Evolutionary conservation across 805 yeast genomes (phyloP), one percentile per base, ranked within the genome.

Genomic region (Wickerhamomyces hampshirensis): DNA sequence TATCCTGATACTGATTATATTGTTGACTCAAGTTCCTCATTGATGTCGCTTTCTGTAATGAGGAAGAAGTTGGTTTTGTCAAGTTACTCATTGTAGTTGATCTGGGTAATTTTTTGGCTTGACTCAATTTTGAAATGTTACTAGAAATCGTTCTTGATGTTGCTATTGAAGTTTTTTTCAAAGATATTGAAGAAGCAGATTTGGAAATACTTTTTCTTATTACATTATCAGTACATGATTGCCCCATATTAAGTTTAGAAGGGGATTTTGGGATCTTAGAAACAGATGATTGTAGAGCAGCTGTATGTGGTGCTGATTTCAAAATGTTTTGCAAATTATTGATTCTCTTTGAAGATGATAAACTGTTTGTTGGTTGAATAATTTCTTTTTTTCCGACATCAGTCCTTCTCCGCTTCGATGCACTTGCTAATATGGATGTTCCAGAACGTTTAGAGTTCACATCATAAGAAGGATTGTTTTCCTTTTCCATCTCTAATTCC

Each of bases 371-470:
- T n/a, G 37, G 34, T 13, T 18, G 32, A 9, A 27, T 31, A 10
- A 45, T 31, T 23, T 42, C 48, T 23, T 46, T 40, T 1, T 37
- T 23, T 4, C 51, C 50, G 1, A 43, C 11, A 7, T 43, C 48
- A 1, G 51, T 51, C 31, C 38, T 47, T 33, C 58, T 43, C 48
- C 55, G 52, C 40, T 54, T 54, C 4, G 50, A 4, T 2, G 41
- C 44, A 30, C 39, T 48, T 15, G 40, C 39, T 1, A 52, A 21
- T 9, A 34, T 24, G 2, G 53, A 39, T 2, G 33, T 21, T 14
- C 47, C 49, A 4, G 31, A 4, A 23, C 58, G 44, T 23, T 53
- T 53, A 0, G 52, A 44, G 23, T 46, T 30, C 14, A 56, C 53
- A 24, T 50, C 53, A 31, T 51, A 51, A 3, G 42, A 34, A 7